These are phyloP conservation scores for Globisporangium okanoganense DNA, from an alignment of 352 stramenopile species.

Conservation along the genomic window DNA sequence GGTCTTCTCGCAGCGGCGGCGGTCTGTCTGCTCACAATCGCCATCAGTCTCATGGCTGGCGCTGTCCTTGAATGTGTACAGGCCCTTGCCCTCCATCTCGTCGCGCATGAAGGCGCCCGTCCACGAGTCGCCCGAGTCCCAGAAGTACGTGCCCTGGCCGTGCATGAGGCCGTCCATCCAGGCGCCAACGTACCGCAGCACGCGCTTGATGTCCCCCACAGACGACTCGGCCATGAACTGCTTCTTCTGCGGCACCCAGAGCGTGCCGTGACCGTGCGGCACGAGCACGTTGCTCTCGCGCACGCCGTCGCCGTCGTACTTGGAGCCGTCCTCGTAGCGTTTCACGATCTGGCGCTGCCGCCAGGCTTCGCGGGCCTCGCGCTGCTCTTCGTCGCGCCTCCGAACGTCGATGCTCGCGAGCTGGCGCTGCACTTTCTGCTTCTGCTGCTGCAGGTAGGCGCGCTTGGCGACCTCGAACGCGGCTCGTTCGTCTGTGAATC, in stretches of 20 bases:
- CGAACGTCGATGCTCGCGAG: slow-evolving; percentile 29
- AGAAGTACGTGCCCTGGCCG: slow-evolving; percentile 51
- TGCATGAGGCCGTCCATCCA: slow-evolving; percentile 66
- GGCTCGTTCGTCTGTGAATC: slow-evolving; percentile 41
- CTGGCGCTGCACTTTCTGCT: slow-evolving; percentile 31
- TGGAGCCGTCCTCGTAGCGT: slow-evolving; percentile 57
- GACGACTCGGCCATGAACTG: slow-evolving; percentile 14
- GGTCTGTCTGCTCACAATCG: slow-evolving; percentile 1
- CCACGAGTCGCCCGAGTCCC: slow-evolving; percentile 53
- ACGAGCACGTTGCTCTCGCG: slow-evolving; percentile 33
- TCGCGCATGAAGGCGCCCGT: slow-evolving; percentile 52
- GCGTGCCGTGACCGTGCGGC: slow-evolving; percentile 51
- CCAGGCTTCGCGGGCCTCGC: slow-evolving; percentile 31
- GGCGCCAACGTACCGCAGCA: slow-evolving; percentile 38
- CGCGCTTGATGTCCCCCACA: slow-evolving; percentile 39
- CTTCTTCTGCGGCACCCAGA: slow-evolving; percentile 47
- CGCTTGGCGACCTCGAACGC: slow-evolving; percentile 47
- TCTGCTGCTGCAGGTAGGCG: slow-evolving; percentile 36
- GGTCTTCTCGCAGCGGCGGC: neutral
- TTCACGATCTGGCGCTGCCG: slow-evolving; percentile 49
- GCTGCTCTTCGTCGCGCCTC: slow-evolving; percentile 29
- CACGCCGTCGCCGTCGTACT: slow-evolving; percentile 65
- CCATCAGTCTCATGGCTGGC: slow-evolving; percentile 20
- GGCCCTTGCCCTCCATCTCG: slow-evolving; percentile 57
- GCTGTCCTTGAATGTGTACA: slow-evolving; percentile 29